A percentile compares a stretch with the other conserved stretches of the same genome.
Conservation (phyloP, 106 monocot genomes). For the Triglochin maritima region DNA sequence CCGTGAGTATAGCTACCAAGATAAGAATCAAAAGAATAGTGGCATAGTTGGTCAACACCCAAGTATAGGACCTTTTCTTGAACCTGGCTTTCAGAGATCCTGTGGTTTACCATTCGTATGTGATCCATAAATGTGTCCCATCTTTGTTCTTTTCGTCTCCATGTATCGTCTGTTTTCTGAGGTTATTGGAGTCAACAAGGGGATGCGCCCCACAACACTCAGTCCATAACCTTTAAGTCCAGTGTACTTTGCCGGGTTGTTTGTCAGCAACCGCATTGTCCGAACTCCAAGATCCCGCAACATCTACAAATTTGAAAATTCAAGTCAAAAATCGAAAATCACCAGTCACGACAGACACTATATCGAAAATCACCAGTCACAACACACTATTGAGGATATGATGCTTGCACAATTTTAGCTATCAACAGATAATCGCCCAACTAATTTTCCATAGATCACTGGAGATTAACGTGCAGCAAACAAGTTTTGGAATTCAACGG, state of each 20-base stretch:
- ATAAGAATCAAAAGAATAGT: too few relatives aligned
- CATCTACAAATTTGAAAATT: conserved; percentile 39
- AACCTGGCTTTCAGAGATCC: too few relatives aligned
- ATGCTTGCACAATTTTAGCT: neutral
- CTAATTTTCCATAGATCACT: too few relatives aligned
- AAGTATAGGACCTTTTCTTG: too few relatives aligned
- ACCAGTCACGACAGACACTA: neutral
- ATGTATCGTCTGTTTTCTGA: conserved; percentile 79
- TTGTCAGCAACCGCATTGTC: conserved; percentile 85
- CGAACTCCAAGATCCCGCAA: conserved; percentile 82
- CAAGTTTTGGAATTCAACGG: too few relatives aligned
- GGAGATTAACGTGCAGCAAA: too few relatives aligned
- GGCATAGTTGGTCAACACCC: too few relatives aligned
- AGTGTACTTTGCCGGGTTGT: conserved; percentile 82
- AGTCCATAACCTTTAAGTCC: conserved; percentile 90
- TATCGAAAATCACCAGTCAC: neutral
- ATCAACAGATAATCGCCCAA: too few relatives aligned
- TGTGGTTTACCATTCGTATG: conserved; percentile 26
- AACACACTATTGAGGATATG: neutral
- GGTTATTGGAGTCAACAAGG: conserved; percentile 77
- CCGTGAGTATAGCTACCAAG: too few relatives aligned
- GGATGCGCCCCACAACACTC: conserved; percentile 65
- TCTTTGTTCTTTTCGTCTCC: conserved; percentile 74
- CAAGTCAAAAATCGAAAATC: neutral
- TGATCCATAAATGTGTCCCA: conserved; percentile 84